Evolutionary conservation across 371 early-diverging fungal genomes (phyloP).

Genomic region (Cokeromyces recurvatus): DNA sequence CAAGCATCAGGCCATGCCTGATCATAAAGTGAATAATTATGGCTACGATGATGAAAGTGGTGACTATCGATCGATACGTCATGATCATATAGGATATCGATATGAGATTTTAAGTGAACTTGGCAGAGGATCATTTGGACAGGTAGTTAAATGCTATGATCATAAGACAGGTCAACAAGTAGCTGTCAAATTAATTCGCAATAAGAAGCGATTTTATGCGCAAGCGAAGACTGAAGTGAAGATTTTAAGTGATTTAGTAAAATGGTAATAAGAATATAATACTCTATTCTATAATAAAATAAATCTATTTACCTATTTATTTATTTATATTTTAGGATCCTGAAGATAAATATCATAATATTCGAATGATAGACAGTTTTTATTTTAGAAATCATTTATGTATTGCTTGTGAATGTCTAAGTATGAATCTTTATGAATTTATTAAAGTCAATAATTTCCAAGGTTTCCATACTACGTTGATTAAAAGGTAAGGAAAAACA

Average conservation of each 20-base stretch:
- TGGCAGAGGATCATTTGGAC: constrained; percentile 98
- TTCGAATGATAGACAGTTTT: constrained; percentile 90
- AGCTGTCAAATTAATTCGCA: constrained; percentile 95
- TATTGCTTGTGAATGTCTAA: constrained; percentile 92
- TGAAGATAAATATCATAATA: constrained; percentile 71
- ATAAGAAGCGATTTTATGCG: constrained; percentile 92
- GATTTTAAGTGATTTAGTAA: constrained; percentile 70
- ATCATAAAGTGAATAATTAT: constrained; percentile 39
- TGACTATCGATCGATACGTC: constrained; percentile 79
- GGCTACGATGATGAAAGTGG: constrained; percentile 94
- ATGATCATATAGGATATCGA: constrained; percentile 89
- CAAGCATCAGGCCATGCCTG: constrained; percentile 44
- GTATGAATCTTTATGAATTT: constrained; percentile 96
- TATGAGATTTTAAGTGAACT: constrained; percentile 87
- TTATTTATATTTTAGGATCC: constrained; percentile 65
- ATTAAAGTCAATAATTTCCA: constrained; percentile 90
- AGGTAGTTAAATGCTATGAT: constrained; percentile 91
- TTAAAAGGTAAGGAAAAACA: too few relatives aligned
- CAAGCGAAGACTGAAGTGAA: constrained; percentile 95
- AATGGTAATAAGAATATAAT: constrained; percentile 70
- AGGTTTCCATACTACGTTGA: constrained; percentile 82
- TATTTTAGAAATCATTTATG: constrained; percentile 93
- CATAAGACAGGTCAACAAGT: constrained; percentile 83
- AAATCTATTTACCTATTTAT: too few relatives aligned
- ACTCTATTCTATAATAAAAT: too few relatives aligned